A percentile compares a stretch with the other conserved stretches of the same genome.
Conservation (phyloP, 2,329 filamentous ascomycete genomes). For the Byssoonygena ceratinophila region DNA sequence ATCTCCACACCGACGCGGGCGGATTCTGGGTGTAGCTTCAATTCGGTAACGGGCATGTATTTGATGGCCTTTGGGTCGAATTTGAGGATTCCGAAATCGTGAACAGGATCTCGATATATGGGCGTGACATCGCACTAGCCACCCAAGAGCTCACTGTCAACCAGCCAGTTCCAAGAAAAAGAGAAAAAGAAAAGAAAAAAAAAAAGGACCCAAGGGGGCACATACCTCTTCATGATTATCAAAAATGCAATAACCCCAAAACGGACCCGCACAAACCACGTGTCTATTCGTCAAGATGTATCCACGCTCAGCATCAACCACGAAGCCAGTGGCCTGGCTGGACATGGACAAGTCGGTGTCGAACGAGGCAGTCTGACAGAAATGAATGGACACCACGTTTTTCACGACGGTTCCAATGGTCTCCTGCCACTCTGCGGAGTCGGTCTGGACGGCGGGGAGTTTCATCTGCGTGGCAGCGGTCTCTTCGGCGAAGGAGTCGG, state of each 20-base stretch:
- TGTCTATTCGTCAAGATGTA: slow-evolving; percentile 84
- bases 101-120: slow-evolving; percentile 94
- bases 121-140: slow-evolving; percentile 81
- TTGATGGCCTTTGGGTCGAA: slow-evolving; percentile 95
- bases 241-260: slow-evolving; percentile 97
- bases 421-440: slow-evolving; percentile 83
- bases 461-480: slow-evolving; percentile 29
- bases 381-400: slow-evolving; percentile 96
- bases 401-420: slow-evolving; percentile 90
- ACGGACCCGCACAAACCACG: slow-evolving; percentile 88
- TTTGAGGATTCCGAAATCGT: slow-evolving; percentile 94
- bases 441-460: slow-evolving; percentile 24
- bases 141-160: neutral
- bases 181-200: neutral
- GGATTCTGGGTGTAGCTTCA: slow-evolving; percentile 72
- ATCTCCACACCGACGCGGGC: slow-evolving; percentile 87
- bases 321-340: slow-evolving; percentile 93
- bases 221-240: slow-evolving; percentile 83
- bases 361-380: slow-evolving; percentile 95
- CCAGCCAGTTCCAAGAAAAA: neutral
- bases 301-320: slow-evolving; percentile 87
- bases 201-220: neutral
- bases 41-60: slow-evolving; percentile 80
- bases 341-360: slow-evolving; percentile 92
- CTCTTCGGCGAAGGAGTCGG: slow-evolving; percentile 27